These are phyloP conservation scores for Suhomyces wounanorum DNA, from an alignment of 1,139 yeast species.

Conservation along the genomic window DNA sequence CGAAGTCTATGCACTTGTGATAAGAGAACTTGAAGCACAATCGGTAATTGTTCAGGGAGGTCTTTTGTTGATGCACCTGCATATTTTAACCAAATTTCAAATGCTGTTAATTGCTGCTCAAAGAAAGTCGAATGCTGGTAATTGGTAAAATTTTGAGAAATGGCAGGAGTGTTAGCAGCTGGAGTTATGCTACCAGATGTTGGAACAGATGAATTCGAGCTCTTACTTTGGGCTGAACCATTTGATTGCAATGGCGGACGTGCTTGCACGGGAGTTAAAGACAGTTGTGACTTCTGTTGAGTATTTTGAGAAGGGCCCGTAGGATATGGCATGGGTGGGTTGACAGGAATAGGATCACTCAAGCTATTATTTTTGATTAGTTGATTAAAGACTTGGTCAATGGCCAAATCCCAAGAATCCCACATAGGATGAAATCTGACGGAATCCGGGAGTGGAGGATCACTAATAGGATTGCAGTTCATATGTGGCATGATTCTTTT, in stretches of 20 bases:
- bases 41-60: conserved; percentile 95
- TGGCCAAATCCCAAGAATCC: conserved; percentile 98
- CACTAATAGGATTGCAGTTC: conserved; percentile 92
- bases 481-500: conserved; percentile 92
- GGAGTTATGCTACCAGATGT: conserved; percentile 27
- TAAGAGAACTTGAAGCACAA: conserved; percentile 84
- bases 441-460: conserved; percentile 86
- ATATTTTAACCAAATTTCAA: conserved; percentile 93
- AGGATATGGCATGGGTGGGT: conserved; percentile 3
- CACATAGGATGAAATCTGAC: conserved; percentile 88
- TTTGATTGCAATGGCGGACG: conserved; percentile 14
- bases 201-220: conserved; percentile 13
- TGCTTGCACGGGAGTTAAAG: background rate
- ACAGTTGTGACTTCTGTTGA: background rate
- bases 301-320: background rate
- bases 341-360: conserved; percentile 4
- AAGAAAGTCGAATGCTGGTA: conserved; percentile 92
- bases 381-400: conserved; percentile 87
- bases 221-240: conserved; percentile 10
- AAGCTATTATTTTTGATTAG: conserved; percentile 44
- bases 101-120: conserved; percentile 94
- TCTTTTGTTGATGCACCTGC: conserved; percentile 76
- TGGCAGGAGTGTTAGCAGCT: conserved; percentile 16
- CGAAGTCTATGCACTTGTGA: conserved; percentile 93
- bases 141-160: conserved; percentile 30